Evolutionary conservation across 2,329 filamentous ascomycete genomes (phyloP).

Genomic region (Penicillium concentricum): DNA sequence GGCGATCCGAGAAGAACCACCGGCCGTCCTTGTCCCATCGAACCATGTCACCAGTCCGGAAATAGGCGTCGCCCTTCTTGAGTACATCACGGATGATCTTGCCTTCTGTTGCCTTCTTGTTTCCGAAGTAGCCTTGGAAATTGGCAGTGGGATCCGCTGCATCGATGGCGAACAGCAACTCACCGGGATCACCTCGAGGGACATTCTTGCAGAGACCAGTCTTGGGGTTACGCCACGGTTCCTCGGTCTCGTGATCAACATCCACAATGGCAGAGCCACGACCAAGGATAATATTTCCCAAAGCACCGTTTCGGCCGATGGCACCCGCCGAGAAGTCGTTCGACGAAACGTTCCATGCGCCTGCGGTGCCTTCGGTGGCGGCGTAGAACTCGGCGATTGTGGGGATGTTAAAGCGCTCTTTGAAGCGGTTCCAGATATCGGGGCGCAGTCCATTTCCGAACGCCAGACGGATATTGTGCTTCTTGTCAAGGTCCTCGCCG

Average conservation of each 20-base stretch:
- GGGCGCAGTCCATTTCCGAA: conserved; percentile 84
- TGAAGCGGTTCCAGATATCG: conserved; percentile 82
- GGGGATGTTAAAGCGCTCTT: conserved; percentile 73
- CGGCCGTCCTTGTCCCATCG: conserved; percentile 69
- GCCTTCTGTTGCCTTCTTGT: conserved; percentile 65
- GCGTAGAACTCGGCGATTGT: conserved; percentile 79
- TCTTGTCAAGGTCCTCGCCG: conserved; percentile 67
- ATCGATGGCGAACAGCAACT: conserved; percentile 72
- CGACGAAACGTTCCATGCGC: conserved; percentile 68
- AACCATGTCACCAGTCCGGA: conserved; percentile 79
- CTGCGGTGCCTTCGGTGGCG: conserved; percentile 69
- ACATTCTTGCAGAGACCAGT: conserved; percentile 68
- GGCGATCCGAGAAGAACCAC: conserved; percentile 72
- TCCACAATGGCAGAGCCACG: conserved; percentile 59
- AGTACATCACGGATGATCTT: conserved; percentile 77
- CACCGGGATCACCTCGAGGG: conserved; percentile 64
- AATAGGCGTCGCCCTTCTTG: conserved; percentile 74
- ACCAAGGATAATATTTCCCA: conserved; percentile 59
- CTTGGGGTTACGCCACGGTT: conserved; percentile 64
- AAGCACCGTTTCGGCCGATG: conserved; percentile 68
- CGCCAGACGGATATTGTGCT: conserved; percentile 70
- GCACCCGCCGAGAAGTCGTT: conserved; percentile 75
- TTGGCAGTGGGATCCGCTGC: conserved; percentile 59
- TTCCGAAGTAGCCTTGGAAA: conserved; percentile 82
- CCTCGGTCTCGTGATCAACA: conserved; percentile 69